Conservation (phyloP, 176 grass and related monocot species). For the Oryza australiensis region DNA sequence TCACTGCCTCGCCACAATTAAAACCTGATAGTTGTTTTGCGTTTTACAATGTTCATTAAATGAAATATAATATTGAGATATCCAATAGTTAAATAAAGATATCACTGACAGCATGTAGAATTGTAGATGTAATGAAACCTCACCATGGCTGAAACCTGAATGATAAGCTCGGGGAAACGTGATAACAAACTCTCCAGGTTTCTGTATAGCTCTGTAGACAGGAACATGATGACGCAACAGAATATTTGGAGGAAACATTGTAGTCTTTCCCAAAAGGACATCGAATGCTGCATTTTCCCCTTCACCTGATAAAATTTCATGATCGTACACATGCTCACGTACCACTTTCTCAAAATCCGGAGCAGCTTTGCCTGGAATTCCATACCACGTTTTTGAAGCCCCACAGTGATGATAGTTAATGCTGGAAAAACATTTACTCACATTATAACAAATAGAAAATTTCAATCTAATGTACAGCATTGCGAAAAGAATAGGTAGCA, state of each 20-base stretch:
- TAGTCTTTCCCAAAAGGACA: conserved; percentile 92
- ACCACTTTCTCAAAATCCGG: conserved; percentile 82
- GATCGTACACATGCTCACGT: conserved; percentile 72
- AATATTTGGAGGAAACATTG: conserved; percentile 97
- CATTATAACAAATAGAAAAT: conserved; percentile 34
- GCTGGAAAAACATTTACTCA: conserved; percentile 42
- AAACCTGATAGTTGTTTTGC: conserved; percentile 50
- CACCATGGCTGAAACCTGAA: conserved; percentile 97
- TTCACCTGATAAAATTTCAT: conserved; percentile 79
- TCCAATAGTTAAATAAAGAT: neutral
- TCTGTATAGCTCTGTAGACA: conserved; percentile 88
- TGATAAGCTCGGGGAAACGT: conserved; percentile 95
- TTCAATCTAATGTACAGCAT: neutral
- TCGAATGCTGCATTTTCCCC: conserved; percentile 85
- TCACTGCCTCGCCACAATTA: conserved; percentile 94
- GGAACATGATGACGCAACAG: conserved; percentile 69
- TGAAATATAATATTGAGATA: conserved; percentile 22
- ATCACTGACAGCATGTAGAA: conserved; percentile 7
- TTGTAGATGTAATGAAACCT: conserved; percentile 4
- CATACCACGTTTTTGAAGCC: conserved; percentile 95
- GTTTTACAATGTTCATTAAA: conserved; percentile 15
- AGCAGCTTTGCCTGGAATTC: conserved; percentile 86
- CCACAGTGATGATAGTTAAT: conserved; percentile 99
- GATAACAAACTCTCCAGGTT: conserved; percentile 91
- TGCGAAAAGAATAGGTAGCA: conserved; percentile 29